Percentiles rank a stretch among this genome's conserved stretches.
Conservation (phyloP, 129 eudicot genomes). For the Erigeron canadensis region DNA sequence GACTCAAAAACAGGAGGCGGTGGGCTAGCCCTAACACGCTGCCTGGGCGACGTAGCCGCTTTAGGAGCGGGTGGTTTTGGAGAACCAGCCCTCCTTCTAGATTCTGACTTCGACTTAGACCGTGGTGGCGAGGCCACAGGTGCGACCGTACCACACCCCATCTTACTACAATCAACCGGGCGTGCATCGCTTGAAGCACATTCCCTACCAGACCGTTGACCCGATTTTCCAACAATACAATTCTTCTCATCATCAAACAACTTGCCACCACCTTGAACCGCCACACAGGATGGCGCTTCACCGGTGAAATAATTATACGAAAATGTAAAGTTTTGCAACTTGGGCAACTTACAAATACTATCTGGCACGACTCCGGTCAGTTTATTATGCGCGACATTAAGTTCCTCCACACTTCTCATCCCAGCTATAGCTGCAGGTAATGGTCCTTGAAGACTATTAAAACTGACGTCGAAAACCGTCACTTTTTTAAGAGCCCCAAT, state of each 20-base stretch:
- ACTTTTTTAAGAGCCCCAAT: conserved; percentile 59
- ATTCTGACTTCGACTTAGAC: conserved; percentile 22
- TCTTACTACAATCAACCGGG: conserved; percentile 67
- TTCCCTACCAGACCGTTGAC: conserved; percentile 55
- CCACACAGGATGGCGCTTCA: conserved; percentile 70
- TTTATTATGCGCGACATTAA: conserved; percentile 76
- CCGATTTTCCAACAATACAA: conserved; percentile 53
- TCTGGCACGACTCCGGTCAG: conserved; percentile 76
- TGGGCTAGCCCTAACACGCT: not conserved
- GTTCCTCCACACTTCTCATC: conserved; percentile 68
- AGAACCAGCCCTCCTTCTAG: conserved; percentile 24
- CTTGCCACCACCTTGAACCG: conserved; percentile 34
- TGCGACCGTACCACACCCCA: conserved; percentile 38
- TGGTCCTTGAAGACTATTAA: conserved; percentile 57
- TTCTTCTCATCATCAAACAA: conserved; percentile 53
- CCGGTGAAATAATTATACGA: conserved; percentile 76
- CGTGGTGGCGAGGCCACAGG: conserved; percentile 22
- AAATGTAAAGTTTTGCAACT: conserved; percentile 68
- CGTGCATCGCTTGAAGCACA: conserved; percentile 61
- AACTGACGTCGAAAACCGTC: conserved; percentile 80
- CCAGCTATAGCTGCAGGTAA: conserved; percentile 50
- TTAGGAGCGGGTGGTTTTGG: conserved; percentile 37
- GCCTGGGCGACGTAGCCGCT: conserved; percentile 29
- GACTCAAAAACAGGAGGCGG: conserved; percentile 54
- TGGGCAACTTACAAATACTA: conserved; percentile 59